Conservation (phyloP, 2,329 filamentous ascomycete species). For the Trichoderma atrobrunneum region DNA sequence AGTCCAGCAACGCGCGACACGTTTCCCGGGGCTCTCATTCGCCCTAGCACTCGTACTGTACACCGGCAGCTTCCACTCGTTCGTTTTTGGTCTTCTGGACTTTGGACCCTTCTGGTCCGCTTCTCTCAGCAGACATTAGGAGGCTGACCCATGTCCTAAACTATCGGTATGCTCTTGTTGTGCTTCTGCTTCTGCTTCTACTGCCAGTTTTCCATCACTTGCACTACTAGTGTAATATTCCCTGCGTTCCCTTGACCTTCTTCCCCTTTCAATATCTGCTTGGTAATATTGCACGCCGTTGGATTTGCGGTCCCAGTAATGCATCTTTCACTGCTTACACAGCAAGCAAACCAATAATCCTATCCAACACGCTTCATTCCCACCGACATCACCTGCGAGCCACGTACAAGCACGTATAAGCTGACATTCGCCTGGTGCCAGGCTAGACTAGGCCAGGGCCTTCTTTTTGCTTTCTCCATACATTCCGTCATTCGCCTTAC, state of each 20-base stretch:
- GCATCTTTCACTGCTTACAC: neutral
- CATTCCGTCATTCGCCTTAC: neutral
- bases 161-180: slow-evolving; percentile 14
- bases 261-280: neutral
- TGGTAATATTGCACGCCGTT: neutral
- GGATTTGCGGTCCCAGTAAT: slow-evolving; percentile 1
- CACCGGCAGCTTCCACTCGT: neutral
- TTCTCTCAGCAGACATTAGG: slow-evolving; percentile 8
- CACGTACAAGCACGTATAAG: neutral
- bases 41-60: neutral
- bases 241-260: neutral
- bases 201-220: neutral
- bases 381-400: neutral
- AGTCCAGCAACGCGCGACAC: slow-evolving; percentile 7
- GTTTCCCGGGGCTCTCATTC: neutral
- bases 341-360: neutral
- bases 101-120: slow-evolving; percentile 5
- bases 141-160: slow-evolving; percentile 15
- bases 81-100: neutral
- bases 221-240: neutral
- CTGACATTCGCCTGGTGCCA: neutral
- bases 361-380: slow-evolving; percentile 2
- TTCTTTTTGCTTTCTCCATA: neutral
- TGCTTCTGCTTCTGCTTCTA: neutral
- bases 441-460: slow-evolving; percentile 10